Evolutionary conservation across 352 stramenopile genomes (phyloP), one percentile per base, ranked within the genome.

Genomic region (Pythium sp.): DNA sequence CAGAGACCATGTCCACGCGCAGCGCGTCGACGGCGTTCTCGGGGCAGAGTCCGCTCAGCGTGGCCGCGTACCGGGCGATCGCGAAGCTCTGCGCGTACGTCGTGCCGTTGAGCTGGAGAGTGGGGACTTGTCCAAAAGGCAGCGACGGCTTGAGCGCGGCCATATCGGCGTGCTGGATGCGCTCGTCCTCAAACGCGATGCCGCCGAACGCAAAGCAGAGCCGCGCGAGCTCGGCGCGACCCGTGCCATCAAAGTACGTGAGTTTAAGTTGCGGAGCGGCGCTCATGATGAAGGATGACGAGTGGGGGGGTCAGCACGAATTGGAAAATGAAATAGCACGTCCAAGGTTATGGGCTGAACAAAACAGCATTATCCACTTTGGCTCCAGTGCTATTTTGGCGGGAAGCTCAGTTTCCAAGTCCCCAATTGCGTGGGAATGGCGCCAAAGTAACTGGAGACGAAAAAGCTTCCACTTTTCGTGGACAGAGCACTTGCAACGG

Each of bases 211-310:
- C 64, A 54, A 93, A 62, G 20, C 81, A 71, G 18, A 95, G 72
- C 22, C 89, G 86, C 11, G 81, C 76, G 28, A 89, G 67, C 75
- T 95, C 89, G 0, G 68, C 87, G 36, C 81, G 81, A 2, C 77
- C 86, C 0, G 72, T 22, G 41, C 75, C 64, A 26, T 77, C 62
- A 58, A 95, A 94, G 74, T 96, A 96, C 49, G 76, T 91, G 30
- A 95, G 71, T 75, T 89, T 87, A 49, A 91, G 65, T 12, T 73
- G 67, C 18, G 71, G 47, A 36, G 58, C 9, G 9, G n/a, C 20
- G 15, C 9, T 68, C 32, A 59, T 66, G 36, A 28, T 15, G 14
- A 5, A 3, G 14, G 28, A 22, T 11, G 26, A 12, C 11, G 11
- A 18, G 36, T 43, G 36, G 36, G 11, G 36, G 3, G 36, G 11